Evolutionary conservation across 1,284 basidiomycete genomes (phyloP).

Genomic region (Ceratobasidium theobromae): DNA sequence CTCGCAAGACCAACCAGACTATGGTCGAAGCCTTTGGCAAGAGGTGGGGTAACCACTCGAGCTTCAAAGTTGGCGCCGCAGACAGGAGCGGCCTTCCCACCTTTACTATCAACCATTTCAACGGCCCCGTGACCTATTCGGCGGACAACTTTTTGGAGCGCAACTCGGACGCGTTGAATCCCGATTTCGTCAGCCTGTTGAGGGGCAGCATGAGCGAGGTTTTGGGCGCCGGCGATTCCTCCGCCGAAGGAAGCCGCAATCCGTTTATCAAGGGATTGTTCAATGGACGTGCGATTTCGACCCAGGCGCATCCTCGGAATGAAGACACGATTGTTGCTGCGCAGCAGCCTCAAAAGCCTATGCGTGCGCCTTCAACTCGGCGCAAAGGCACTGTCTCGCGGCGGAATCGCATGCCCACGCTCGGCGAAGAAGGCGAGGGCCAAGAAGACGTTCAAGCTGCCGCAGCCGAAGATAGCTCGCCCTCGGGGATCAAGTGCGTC

Average conservation of each 20-base stretch:
- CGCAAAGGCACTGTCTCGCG: slow-evolving; percentile 52
- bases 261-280: slow-evolving; percentile 92
- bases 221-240: slow-evolving; percentile 40
- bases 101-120: slow-evolving; percentile 92
- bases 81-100: slow-evolving; percentile 81
- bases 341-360: slow-evolving; percentile 89
- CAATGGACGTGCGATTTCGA: slow-evolving; percentile 83
- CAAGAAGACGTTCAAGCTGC: slow-evolving; percentile 50
- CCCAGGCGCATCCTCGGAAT: slow-evolving; percentile 85
- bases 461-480: slow-evolving; percentile 44
- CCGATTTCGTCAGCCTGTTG: slow-evolving; percentile 89
- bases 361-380: slow-evolving; percentile 86
- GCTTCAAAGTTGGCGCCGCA: slow-evolving; percentile 77
- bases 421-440: slow-evolving; percentile 57
- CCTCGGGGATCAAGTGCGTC: slow-evolving; percentile 61
- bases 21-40: slow-evolving; percentile 96
- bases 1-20: slow-evolving; percentile 89
- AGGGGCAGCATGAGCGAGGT: slow-evolving; percentile 56
- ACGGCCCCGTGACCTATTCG: slow-evolving; percentile 89
- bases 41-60: slow-evolving; percentile 90
- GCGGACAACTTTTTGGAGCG: slow-evolving; percentile 86
- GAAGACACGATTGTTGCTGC: slow-evolving; percentile 94
- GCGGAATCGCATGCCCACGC: slow-evolving; percentile 46
- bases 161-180: slow-evolving; percentile 87
- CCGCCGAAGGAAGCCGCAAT: slow-evolving; percentile 74